Conservation (phyloP, 208 protist genomes). For the Endotrypanum monterogeii region DNA sequence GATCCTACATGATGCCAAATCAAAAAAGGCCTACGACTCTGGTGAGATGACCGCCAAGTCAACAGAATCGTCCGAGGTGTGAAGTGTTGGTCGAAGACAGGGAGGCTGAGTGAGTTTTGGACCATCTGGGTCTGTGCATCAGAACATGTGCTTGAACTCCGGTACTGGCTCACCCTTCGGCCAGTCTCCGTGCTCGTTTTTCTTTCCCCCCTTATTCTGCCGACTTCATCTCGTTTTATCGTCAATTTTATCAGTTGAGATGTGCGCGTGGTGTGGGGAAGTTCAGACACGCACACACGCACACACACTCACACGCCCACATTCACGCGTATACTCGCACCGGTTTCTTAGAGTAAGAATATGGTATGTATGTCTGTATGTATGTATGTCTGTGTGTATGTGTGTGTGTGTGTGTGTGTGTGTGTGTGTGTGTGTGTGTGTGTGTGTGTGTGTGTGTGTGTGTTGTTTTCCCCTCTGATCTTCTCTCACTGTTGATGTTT, state of each 20-base stretch:
- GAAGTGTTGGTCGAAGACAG: background rate
- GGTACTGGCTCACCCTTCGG: background rate
- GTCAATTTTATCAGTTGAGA: background rate
- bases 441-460: too few relatives aligned
- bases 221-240: background rate
- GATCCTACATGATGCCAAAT: constrained; percentile 72
- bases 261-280: background rate
- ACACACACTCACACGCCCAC: too few relatives aligned
- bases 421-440: too few relatives aligned
- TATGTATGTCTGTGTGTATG: too few relatives aligned
- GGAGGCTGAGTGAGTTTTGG: background rate
- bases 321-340: too few relatives aligned
- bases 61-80: constrained; percentile 13
- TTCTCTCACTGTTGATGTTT: too few relatives aligned
- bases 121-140: background rate
- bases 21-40: constrained; percentile 74
- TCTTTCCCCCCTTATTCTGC: background rate
- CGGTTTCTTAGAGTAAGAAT: background rate
- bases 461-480: too few relatives aligned
- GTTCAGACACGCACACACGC: background rate
- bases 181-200: background rate
- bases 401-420: too few relatives aligned
- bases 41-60: constrained; percentile 51
- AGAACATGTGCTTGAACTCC: background rate
- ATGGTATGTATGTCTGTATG: too few relatives aligned